Percentiles rank a stretch among this genome's conserved stretches.
Evolutionary conservation across 2,329 filamentous ascomycete genomes (phyloP).

Genomic region (Fulvia fulva): DNA sequence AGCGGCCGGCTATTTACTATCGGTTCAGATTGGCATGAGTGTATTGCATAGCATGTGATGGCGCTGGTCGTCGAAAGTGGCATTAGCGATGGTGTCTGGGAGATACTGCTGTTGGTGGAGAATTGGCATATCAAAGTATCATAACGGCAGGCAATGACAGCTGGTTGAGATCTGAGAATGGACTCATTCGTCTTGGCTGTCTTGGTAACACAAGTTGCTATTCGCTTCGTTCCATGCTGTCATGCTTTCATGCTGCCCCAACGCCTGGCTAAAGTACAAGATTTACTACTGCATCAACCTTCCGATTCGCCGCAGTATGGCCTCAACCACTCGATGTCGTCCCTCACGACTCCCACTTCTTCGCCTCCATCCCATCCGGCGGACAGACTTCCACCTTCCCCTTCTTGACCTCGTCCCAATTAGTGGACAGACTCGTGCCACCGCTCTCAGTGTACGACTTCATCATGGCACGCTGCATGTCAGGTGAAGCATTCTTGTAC

Average conservation of each 20-base stretch:
- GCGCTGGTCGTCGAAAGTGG: not conserved
- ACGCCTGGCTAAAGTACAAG: not conserved
- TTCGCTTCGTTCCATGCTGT: not conserved
- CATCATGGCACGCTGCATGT: slow-evolving; percentile 90
- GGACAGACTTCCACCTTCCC: slow-evolving; percentile 68
- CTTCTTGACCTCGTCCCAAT: slow-evolving; percentile 77
- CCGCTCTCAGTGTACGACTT: slow-evolving; percentile 95
- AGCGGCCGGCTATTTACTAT: not conserved
- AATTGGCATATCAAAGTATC: not conserved
- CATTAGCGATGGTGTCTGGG: not conserved
- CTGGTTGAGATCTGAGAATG: not conserved
- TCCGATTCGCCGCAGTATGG: too few relatives aligned
- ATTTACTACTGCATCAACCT: too few relatives aligned
- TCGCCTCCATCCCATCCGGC: slow-evolving; percentile 73
- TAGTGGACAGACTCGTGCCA: slow-evolving; percentile 85
- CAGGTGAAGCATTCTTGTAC: slow-evolving; percentile 70
- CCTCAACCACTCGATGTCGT: not conserved
- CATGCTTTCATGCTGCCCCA: not conserved
- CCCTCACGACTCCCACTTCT: slow-evolving; percentile 54
- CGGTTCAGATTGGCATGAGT: not conserved
- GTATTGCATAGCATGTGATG: not conserved
- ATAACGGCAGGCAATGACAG: not conserved
- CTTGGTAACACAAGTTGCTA: too few relatives aligned
- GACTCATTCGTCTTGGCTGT: not conserved
- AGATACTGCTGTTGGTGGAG: not conserved